Percentiles rank a stretch among this genome's conserved stretches.
These are phyloP conservation scores for Aureobasidium uvarum DNA, from an alignment of 2,329 filamentous ascomycete species.

Conservation along the genomic window DNA sequence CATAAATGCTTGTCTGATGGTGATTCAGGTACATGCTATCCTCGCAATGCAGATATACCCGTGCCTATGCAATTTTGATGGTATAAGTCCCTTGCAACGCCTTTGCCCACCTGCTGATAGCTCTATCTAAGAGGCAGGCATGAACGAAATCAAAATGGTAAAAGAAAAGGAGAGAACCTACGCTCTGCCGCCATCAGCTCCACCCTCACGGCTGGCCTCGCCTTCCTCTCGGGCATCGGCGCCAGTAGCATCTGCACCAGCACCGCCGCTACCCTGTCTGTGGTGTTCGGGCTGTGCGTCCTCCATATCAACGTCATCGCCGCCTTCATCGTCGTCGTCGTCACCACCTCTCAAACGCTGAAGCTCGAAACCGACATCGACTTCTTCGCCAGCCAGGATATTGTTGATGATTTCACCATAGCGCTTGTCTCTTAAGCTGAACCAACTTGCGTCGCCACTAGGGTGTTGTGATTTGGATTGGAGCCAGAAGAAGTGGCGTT, in stretches of 20 bases:
- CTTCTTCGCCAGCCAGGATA: constrained; percentile 83
- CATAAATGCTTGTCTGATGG: constrained; percentile 24
- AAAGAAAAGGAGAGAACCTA: constrained; percentile 63
- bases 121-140: not conserved
- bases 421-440: constrained; percentile 81
- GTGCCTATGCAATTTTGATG: not conserved
- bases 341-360: constrained; percentile 56
- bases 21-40: constrained; percentile 25
- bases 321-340: constrained; percentile 57
- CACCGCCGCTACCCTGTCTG: constrained; percentile 69
- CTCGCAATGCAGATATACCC: constrained; percentile 16
- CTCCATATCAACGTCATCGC: constrained; percentile 67
- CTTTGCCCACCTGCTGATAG: not conserved
- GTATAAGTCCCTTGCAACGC: constrained; percentile 18
- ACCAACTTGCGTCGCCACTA: constrained; percentile 68
- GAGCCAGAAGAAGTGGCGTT: constrained; percentile 93
- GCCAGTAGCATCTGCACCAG: constrained; percentile 81
- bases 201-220: constrained; percentile 81
- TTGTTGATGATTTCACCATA: constrained; percentile 83
- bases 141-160: not conserved
- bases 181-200: constrained; percentile 97
- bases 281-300: constrained; percentile 67
- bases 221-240: constrained; percentile 91
- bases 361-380: constrained; percentile 73
- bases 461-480: constrained; percentile 82